Base-by-base conservation (phyloP, 495 filamentous ascomycete species). In the Letharia lupina region DNA sequence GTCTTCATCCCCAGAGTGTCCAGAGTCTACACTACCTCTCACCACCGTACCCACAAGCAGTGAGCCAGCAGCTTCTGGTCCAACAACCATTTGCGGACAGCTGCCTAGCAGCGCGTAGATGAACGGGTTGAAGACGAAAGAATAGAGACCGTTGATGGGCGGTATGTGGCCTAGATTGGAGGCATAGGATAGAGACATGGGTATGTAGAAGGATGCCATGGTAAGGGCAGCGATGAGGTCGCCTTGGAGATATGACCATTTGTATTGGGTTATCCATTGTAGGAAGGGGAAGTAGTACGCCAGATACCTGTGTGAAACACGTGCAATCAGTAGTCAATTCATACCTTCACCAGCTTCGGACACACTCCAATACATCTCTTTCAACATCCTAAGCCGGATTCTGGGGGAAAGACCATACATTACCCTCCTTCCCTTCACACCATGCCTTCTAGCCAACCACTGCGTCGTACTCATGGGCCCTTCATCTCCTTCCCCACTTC, bases 131-230 rank as follows among this genome's bases (percentile, higher is more conserved):
- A 97, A 87, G 60, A 94, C 91, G 72, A 97, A 99, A 39, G 87
- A 86, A 73, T 98, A 98, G 31, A 99, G 82, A n/a, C 94, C 94
- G 72, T 96, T 91, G 76, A 98, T 91, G 0, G 94, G 87, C 12
- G 93, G 92, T 20, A 96, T 85, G 71, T 98, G 93, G 10, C 88
- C 94, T 48, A 99, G 86, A 74, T 98, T 99, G 39, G 89, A 85
- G n/a, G 93, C 91, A 66, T 92, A 83, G 7, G 93, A 97, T 39
- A 99, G 83, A 0, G 93, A 87, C 93, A 99, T 97, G 37, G 94
- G 94, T 47, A 99, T 90, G 72, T 99, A 99, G 78, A 99, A 92
- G 18, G 92, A 96, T 2, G 93, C 91, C 77, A 99, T 87, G 3
- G 94, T 97, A 62, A 98, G 74, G 57, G 89, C 82, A 16, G 94